Evolutionary conservation across 2,329 filamentous ascomycete species (phyloP), one percentile per base, ranked within the genome.

Genomic region (Bimuria novae-zelandiae): DNA sequence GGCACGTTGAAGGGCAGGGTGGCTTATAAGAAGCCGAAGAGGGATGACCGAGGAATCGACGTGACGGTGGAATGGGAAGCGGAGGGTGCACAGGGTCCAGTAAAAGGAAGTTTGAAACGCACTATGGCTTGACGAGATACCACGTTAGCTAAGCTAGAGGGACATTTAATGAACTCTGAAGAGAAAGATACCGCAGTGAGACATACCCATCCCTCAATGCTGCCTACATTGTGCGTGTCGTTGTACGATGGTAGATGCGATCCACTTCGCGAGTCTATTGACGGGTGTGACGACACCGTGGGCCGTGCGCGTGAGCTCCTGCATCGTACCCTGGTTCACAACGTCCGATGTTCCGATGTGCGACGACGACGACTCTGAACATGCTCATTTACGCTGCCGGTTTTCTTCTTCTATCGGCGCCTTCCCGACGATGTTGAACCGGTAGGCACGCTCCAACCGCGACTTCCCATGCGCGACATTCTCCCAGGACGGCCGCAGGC

Each of bases 401-500:
- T 17, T 23, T 29, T 2, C 21, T 16, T 7, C 25, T 23, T 32
- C 2, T 11, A 16, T 23, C 14, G 33, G 22, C 33, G 16, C 22
- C 16, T 19, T 25, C 16, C 16, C 16, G 52, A 65, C 39, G 33
- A 70, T 66, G 66, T 40, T 46, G 47, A 27, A 61, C 43, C 62
- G 64, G 55, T 71, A 71, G 59, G 51, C 46, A 29, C 41, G 47
- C 22, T 21, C 30, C 49, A 22, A 36, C 33, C 44, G 54, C 33
- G 42, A 47, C 41, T 40, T 53, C 56, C 54, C 74, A 92, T 92
- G 89, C 86, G 87, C 81, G 84, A 85, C 71, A 84, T 92, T 77
- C 82, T 92, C 65, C 90, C 90, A 60, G 90, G 90, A 73, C 85
- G 87, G 78, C 89, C 90, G 72, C 85, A 84, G 79, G 82, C 87